Conservation (phyloP, 495 filamentous ascomycete genomes). For the Trichoderma orchidacearum region DNA sequence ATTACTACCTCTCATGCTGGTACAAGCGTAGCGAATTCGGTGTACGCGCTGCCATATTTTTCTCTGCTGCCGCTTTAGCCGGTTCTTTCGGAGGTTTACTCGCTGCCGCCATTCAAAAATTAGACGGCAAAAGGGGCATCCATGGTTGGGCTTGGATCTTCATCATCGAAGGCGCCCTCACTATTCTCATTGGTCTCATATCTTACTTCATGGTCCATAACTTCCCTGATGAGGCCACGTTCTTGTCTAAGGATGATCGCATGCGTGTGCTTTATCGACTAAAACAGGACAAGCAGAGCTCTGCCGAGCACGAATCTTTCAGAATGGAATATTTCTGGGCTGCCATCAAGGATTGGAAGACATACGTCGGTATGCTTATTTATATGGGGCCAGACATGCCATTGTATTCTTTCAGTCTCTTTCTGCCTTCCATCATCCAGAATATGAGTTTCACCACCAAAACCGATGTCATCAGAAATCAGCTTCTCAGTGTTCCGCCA, state of each 20-base stretch:
- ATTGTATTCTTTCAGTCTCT: conserved; percentile 83
- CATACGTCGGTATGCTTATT: conserved; percentile 58
- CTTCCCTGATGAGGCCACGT: conserved; percentile 72
- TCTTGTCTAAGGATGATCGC: conserved; percentile 60
- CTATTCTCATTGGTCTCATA: conserved; percentile 54
- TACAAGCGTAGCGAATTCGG: conserved; percentile 76
- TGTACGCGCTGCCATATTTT: conserved; percentile 55
- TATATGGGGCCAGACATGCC: conserved; percentile 68
- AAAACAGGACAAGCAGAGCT: conserved; percentile 60
- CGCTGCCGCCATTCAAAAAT: conserved; percentile 61
- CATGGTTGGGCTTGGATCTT: conserved; percentile 82
- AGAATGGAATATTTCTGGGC: conserved; percentile 63
- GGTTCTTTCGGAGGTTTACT: conserved; percentile 80
- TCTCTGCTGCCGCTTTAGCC: conserved; percentile 71
- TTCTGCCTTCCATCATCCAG: conserved; percentile 74
- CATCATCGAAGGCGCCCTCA: conserved; percentile 63
- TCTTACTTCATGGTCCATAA: conserved; percentile 84
- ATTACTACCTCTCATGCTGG: conserved; percentile 81
- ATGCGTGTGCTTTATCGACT: conserved; percentile 61
- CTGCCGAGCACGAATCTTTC: conserved; percentile 69
- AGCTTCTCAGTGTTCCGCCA: conserved; percentile 77
- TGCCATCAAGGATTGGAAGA: conserved; percentile 78
- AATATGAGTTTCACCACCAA: conserved; percentile 50
- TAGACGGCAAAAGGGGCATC: conserved; percentile 55
- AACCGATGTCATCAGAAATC: conserved; percentile 44